phyloP scores from a whole-genome alignment of 2,329 filamentous ascomycete species.

The Monosporascus sp. region DNA sequence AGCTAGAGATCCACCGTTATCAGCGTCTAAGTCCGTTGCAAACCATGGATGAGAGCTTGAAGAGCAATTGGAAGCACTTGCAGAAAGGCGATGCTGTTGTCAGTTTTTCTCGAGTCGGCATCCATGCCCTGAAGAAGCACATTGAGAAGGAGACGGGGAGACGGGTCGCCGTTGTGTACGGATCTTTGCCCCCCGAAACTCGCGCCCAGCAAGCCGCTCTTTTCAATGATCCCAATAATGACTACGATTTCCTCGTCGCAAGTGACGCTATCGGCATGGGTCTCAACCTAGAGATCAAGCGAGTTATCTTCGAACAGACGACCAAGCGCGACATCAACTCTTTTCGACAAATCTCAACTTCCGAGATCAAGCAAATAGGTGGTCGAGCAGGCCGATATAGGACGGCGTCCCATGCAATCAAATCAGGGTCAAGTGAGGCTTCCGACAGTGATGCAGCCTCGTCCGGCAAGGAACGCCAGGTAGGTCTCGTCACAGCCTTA shows the following conservation, averaged over 20 bases:
- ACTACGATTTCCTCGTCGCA: conserved; percentile 90
- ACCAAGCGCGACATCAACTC: conserved; percentile 63
- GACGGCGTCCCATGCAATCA: conserved; percentile 55
- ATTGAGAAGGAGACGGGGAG: conserved; percentile 73
- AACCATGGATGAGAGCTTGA: conserved; percentile 58
- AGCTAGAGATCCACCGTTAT: conserved; percentile 76
- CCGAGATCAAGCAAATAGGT: conserved; percentile 91
- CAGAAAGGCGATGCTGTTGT: conserved; percentile 89
- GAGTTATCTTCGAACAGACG: conserved; percentile 78
- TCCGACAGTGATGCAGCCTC: conserved; percentile 7
- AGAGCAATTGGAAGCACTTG: conserved; percentile 59
- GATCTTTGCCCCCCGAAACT: conserved; percentile 85
- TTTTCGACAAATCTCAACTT: conserved; percentile 55
- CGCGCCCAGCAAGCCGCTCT: conserved; percentile 83
- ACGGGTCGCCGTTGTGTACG: conserved; percentile 89
- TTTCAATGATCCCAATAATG: conserved; percentile 93
- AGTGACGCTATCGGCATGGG: conserved; percentile 98
- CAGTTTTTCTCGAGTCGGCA: conserved; percentile 73
- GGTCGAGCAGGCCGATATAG: conserved; percentile 86
- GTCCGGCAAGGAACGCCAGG: conserved; percentile 12
- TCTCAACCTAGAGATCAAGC: conserved; percentile 84
- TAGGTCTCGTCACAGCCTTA: conserved; percentile 76
- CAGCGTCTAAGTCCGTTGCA: conserved; percentile 74
- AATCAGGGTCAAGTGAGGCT: conserved; percentile 7
- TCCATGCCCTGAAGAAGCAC: conserved; percentile 72